A percentile compares a stretch with the other conserved stretches of the same genome.
Conservation (phyloP, 2,329 filamentous ascomycete species). For the Capronia epimyces region DNA sequence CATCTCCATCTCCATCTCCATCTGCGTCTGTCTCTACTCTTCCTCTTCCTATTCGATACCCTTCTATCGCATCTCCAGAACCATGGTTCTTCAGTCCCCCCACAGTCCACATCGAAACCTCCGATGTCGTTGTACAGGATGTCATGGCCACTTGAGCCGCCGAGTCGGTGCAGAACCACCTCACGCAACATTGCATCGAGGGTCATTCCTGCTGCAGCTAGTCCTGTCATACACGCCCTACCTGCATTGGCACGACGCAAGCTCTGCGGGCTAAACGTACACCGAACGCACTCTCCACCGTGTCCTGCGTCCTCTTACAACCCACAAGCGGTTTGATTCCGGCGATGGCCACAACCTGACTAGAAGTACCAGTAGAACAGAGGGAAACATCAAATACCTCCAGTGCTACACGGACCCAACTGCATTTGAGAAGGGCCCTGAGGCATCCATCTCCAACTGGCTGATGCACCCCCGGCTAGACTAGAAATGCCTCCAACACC, state of each 20-base stretch:
- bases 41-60: background rate
- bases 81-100: background rate
- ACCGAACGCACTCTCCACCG: background rate
- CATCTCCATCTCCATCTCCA: too few relatives aligned
- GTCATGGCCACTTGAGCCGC: too few relatives aligned
- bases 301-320: background rate
- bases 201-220: background rate
- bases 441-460: background rate
- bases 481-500: background rate
- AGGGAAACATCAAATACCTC: background rate
- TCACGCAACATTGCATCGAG: too few relatives aligned
- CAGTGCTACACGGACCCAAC: background rate
- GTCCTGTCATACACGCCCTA: background rate
- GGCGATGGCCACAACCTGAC: background rate
- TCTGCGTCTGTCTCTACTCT: background rate
- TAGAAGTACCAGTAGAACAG: background rate
- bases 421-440: background rate
- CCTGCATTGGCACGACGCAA: conserved; percentile 4
- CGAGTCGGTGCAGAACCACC: too few relatives aligned
- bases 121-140: too few relatives aligned
- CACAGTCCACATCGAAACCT: background rate
- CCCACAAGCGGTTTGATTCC: background rate
- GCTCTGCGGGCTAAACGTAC: background rate
- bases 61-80: background rate
- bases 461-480: background rate